Evolutionary conservation across 2,329 filamentous ascomycete species (phyloP).

Genomic region (Lasiodiplodia theobromae): DNA sequence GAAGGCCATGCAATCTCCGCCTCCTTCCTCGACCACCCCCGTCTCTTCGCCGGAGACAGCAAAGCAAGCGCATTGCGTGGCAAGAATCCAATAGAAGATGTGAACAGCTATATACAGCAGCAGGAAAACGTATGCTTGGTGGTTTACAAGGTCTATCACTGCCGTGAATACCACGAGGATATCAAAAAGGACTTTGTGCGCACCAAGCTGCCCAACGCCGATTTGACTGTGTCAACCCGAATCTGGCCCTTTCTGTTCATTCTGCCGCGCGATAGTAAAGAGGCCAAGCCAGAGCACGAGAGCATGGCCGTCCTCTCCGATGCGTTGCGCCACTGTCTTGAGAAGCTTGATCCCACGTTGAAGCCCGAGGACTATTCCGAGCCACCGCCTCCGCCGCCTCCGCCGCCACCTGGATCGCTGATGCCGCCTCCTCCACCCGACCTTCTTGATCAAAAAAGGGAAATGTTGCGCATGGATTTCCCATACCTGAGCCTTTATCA

Average conservation of each 20-base stretch:
- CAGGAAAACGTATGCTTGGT: background rate
- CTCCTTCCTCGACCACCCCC: background rate
- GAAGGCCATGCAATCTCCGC: background rate
- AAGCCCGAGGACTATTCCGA: too few relatives aligned
- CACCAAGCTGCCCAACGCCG: background rate
- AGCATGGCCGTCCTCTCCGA: background rate
- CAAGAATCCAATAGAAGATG: background rate
- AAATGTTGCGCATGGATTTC: background rate
- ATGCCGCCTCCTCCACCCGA: background rate
- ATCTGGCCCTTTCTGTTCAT: background rate
- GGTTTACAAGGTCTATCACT: background rate
- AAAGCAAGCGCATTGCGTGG: background rate
- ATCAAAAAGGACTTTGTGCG: background rate
- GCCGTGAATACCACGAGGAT: background rate
- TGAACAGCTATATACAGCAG: background rate
- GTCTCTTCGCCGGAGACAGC: background rate
- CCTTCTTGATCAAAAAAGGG: background rate
- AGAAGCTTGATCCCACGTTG: background rate
- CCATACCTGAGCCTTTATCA: background rate
- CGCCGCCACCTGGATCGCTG: background rate
- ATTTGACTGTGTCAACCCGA: background rate
- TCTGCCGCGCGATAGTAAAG: background rate
- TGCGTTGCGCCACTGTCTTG: background rate
- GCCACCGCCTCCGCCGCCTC: too few relatives aligned
- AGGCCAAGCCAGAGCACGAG: background rate